These are phyloP conservation scores for Conticribra weissflogii DNA, from an alignment of 108 stramenopile genomes.

Conservation along the genomic window DNA sequence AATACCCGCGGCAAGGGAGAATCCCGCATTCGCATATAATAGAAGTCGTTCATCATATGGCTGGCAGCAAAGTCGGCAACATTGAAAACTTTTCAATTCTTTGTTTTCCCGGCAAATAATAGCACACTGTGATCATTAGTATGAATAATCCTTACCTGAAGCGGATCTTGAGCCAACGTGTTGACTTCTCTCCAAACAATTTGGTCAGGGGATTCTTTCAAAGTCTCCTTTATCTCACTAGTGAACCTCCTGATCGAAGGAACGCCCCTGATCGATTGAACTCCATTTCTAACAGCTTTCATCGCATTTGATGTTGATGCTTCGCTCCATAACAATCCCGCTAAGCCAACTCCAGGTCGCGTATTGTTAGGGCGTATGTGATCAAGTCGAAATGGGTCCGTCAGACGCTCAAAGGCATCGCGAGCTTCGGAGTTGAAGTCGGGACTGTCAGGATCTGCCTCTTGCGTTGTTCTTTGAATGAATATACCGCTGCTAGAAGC, in stretches of 20 bases:
- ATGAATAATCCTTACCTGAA: conserved; percentile 16
- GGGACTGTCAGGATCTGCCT: conserved; percentile 20
- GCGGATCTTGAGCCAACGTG: conserved; percentile 11
- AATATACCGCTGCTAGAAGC: background rate
- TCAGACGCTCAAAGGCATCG: conserved; percentile 18
- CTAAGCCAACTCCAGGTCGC: conserved; percentile 8
- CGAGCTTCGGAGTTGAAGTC: conserved; percentile 4
- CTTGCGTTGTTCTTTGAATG: conserved; percentile 19
- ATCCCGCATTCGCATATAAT: conserved; percentile 20
- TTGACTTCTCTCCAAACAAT: conserved; percentile 20
- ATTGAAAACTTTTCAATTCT: no score
- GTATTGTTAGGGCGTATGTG: background rate
- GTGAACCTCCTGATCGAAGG: no score
- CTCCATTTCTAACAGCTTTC: background rate
- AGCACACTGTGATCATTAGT: no score
- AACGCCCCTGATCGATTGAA: conserved; percentile 4
- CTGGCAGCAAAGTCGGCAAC: background rate
- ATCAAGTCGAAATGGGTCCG: conserved; percentile 8
- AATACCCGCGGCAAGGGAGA: conserved; percentile 15
- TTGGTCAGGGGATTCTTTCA: background rate
- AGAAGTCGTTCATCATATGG: conserved; percentile 25
- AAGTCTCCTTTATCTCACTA: no score
- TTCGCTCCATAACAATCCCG: conserved; percentile 22
- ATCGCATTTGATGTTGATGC: background rate
- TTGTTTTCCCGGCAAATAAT: no score